Percentiles rank a stretch among this genome's conserved stretches.
Evolutionary conservation across 495 filamentous ascomycete species (phyloP).

Genomic region (Bryoglossum gracile): DNA sequence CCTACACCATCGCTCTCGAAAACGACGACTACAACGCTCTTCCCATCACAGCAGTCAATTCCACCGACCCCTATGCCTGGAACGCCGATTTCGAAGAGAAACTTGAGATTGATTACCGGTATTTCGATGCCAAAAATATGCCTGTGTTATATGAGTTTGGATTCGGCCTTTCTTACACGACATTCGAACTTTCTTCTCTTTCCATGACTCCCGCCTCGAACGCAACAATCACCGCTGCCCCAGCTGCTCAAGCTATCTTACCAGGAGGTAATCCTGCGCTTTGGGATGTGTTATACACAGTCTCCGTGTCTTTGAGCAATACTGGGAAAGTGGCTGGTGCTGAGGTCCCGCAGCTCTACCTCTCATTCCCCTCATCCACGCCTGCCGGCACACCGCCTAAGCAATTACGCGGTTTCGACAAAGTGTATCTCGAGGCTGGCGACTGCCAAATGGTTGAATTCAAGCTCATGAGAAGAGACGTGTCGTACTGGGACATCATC

Average conservation of each 20-base stretch:
- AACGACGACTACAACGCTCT: constrained; percentile 69
- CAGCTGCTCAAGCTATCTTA: constrained; percentile 57
- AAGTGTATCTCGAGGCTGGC: constrained; percentile 47
- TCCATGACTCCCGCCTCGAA: constrained; percentile 33
- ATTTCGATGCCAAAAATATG: constrained; percentile 55
- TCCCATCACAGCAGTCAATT: constrained; percentile 55
- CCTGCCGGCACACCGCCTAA: constrained; percentile 43
- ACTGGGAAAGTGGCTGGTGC: constrained; percentile 65
- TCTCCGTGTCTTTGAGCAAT: constrained; percentile 73
- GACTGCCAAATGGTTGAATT: constrained; percentile 31
- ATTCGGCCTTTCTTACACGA: constrained; percentile 56
- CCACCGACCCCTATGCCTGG: constrained; percentile 77
- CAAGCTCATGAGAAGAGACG: constrained; percentile 63
- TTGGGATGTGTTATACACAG: constrained; percentile 59
- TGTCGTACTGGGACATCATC: constrained; percentile 79
- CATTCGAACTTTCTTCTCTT: constrained; percentile 44
- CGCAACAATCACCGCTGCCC: constrained; percentile 48
- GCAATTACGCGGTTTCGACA: constrained; percentile 62
- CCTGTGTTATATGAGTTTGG: constrained; percentile 42
- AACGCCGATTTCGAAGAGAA: constrained; percentile 79
- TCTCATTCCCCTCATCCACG: constrained; percentile 43
- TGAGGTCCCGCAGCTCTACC: constrained; percentile 78
- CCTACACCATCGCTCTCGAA: constrained; percentile 58
- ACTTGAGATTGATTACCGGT: constrained; percentile 87
- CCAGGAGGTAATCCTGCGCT: constrained; percentile 69